These are phyloP conservation scores for Aspergillus niger DNA, from an alignment of 2,329 filamentous ascomycete species.

Conservation along the genomic window DNA sequence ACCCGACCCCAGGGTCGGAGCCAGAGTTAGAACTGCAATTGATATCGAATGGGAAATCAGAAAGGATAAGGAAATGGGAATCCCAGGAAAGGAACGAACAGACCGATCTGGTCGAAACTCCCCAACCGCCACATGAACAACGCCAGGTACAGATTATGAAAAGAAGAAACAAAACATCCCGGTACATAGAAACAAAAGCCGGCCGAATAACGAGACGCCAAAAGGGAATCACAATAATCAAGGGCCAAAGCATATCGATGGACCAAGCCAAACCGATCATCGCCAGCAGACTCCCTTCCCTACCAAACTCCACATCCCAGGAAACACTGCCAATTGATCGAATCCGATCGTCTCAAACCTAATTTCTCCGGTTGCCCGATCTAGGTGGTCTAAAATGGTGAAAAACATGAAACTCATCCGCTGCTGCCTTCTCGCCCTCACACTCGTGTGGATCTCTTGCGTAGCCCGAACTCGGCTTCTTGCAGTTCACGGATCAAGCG, in stretches of 20 bases:
- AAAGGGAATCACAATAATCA: slow-evolving; percentile 1
- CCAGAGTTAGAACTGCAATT: not conserved
- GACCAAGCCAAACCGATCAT: slow-evolving; percentile 16
- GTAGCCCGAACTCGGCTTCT: slow-evolving; percentile 49
- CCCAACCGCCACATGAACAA: not conserved
- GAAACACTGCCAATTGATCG: slow-evolving; percentile 12
- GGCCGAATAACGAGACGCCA: slow-evolving; percentile 4
- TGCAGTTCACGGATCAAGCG: slow-evolving; percentile 49
- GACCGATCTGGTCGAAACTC: not conserved
- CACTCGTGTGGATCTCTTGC: slow-evolving; percentile 34
- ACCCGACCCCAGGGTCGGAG: not conserved
- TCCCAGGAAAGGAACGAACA: not conserved
- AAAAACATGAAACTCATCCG: slow-evolving; percentile 5
- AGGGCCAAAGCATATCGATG: not conserved
- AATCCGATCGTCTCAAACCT: slow-evolving; percentile 5
- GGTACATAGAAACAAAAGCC: not conserved
- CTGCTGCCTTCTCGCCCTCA: slow-evolving; percentile 8
- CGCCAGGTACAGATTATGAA: not conserved
- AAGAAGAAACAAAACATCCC: not conserved
- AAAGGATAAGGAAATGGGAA: slow-evolving; percentile 5
- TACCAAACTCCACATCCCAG: slow-evolving; percentile 22
- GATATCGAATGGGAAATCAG: slow-evolving; percentile 1
- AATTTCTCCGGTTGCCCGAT: slow-evolving; percentile 16
- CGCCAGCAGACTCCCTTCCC: slow-evolving; percentile 18
- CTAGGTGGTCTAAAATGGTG: slow-evolving; percentile 14